Base-by-base conservation (phyloP, 202 grass and related monocot genomes). In the Brachypodium distachyon region DNA sequence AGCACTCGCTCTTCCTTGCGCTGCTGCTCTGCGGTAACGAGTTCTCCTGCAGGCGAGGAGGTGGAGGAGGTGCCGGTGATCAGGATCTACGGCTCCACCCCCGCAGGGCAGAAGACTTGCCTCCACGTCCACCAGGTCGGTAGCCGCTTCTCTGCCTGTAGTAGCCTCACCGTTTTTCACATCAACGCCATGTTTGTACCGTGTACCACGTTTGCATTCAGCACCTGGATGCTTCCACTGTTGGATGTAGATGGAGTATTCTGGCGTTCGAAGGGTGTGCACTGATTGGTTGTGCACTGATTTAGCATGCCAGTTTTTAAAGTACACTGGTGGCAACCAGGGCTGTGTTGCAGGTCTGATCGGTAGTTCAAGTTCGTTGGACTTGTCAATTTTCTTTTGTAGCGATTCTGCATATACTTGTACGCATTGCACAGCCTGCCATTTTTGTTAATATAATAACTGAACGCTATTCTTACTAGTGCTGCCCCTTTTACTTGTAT, bases 1-100 rank as follows among this genome's bases (percentile, higher is more conserved):
- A n/a, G n/a, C n/a, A n/a, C n/a, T n/a, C n/a, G n/a, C n/a, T n/a
- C n/a, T n/a, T n/a, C n/a, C n/a, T 18, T 32, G 40, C 34, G 25
- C 19, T 18, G 2, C 25, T 21, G 6, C 25, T 47, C 10, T 7
- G 12, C 2, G 31, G 13, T 33, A 6, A 65, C 65, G 51, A 77
- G 38, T 51, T 23, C 6, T 19, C 21, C 50, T 14, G 54, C 78
- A 97, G 95, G 91, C 12, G 76, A 75, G 29, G 84, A 84, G 49
- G 81, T 82, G 77, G 84, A 82, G 65, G 91, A 94, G 82, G 84
- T 92, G 2, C 94, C 94, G 38, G 89, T 94, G 37, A 82, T 97
- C 51, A 88, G 94, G 89, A 97, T 97, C 68, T 97, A 90, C 48
- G 94, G 91, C 53, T 92, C 94, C 78, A 97, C 94, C 32, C 91